phyloP scores from a whole-genome alignment of 1,284 basidiomycete genomes.

The Leccinum pachyderme region DNA sequence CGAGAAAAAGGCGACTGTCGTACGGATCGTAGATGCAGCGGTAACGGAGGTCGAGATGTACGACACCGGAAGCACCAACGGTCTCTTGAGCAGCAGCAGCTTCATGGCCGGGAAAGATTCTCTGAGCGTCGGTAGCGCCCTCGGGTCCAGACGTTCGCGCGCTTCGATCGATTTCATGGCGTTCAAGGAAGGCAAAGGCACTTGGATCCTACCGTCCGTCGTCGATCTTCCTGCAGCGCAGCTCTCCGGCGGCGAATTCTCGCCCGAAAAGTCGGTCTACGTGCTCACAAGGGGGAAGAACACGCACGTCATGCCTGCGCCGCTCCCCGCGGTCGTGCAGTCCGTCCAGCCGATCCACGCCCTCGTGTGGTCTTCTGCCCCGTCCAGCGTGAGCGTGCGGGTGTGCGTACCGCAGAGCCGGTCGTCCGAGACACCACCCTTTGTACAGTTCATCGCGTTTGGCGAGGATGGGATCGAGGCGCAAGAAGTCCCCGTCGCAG shows the following conservation, averaged over 20 bases:
- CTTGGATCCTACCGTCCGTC: slow-evolving; percentile 55
- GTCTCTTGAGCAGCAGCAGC: slow-evolving; percentile 25
- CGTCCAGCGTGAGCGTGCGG: slow-evolving; percentile 54
- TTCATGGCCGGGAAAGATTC: slow-evolving; percentile 21
- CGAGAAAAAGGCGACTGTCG: slow-evolving; percentile 79
- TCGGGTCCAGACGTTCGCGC: slow-evolving; percentile 42
- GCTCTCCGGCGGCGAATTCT: slow-evolving; percentile 12
- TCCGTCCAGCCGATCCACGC: slow-evolving; percentile 48
- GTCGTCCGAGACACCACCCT: slow-evolving; percentile 28
- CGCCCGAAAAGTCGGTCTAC: slow-evolving; percentile 44
- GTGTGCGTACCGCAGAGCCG: slow-evolving; percentile 37
- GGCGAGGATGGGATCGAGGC: slow-evolving; percentile 68
- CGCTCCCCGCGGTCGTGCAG: slow-evolving; percentile 55
- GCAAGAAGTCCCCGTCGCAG: slow-evolving; percentile 54
- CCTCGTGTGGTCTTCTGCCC: slow-evolving; percentile 58
- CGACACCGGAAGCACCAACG: slow-evolving; percentile 42
- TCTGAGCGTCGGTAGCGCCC: slow-evolving; percentile 16
- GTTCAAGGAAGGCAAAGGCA: slow-evolving; percentile 42
- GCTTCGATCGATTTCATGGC: slow-evolving; percentile 52
- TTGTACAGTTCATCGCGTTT: slow-evolving; percentile 66
- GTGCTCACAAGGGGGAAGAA: slow-evolving; percentile 66
- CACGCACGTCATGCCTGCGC: slow-evolving; percentile 66
- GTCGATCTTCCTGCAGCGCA: slow-evolving; percentile 47
- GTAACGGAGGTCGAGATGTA: slow-evolving; percentile 72
- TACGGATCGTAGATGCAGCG: slow-evolving; percentile 73